Percentiles rank a stretch among this genome's conserved stretches.
These are phyloP conservation scores for Lachancea waltii DNA, from an alignment of 805 yeast genomes.

Conservation along the genomic window DNA sequence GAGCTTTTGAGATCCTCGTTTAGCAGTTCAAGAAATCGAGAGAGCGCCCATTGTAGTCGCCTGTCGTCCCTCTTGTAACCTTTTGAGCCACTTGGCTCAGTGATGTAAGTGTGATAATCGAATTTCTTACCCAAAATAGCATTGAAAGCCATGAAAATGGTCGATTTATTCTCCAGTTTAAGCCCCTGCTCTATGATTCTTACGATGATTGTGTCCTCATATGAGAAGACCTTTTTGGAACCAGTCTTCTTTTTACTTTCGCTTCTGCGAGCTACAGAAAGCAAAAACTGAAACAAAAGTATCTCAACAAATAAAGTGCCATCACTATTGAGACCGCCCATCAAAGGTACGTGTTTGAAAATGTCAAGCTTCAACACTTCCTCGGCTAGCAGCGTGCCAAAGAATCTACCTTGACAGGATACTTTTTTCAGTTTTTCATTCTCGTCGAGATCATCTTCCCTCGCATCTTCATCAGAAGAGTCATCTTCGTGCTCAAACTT, in stretches of 20 bases:
- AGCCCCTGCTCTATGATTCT: conserved; percentile 17
- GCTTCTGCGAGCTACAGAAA: conserved; percentile 56
- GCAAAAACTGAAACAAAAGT: conserved; percentile 59
- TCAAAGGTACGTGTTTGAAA: conserved; percentile 64
- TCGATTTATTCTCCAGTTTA: conserved; percentile 22
- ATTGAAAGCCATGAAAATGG: conserved; percentile 30
- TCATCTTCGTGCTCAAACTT: conserved; percentile 56
- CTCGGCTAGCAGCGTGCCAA: conserved; percentile 68
- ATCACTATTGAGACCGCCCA: conserved; percentile 57
- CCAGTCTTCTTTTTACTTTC: conserved; percentile 37
- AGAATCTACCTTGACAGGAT: conserved; percentile 73
- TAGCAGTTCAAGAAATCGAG: conserved; percentile 11
- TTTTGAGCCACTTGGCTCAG: conserved; percentile 16
- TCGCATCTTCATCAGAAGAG: conserved; percentile 27
- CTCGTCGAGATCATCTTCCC: conserved; percentile 41
- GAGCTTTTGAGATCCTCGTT: conserved; percentile 15
- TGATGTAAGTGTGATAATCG: conserved; percentile 19
- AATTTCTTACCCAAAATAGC: conserved; percentile 29
- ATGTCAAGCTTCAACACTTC: conserved; percentile 68
- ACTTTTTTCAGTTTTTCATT: conserved; percentile 51
- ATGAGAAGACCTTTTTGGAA: conserved; percentile 20
- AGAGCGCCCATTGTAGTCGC: conserved; percentile 30
- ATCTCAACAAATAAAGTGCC: conserved; percentile 67
- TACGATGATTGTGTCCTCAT: conserved; percentile 28
- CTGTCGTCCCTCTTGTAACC: conserved; percentile 25